Conservation (phyloP, 2,329 filamentous ascomycete genomes). For the Cryphonectria carpinicola region DNA sequence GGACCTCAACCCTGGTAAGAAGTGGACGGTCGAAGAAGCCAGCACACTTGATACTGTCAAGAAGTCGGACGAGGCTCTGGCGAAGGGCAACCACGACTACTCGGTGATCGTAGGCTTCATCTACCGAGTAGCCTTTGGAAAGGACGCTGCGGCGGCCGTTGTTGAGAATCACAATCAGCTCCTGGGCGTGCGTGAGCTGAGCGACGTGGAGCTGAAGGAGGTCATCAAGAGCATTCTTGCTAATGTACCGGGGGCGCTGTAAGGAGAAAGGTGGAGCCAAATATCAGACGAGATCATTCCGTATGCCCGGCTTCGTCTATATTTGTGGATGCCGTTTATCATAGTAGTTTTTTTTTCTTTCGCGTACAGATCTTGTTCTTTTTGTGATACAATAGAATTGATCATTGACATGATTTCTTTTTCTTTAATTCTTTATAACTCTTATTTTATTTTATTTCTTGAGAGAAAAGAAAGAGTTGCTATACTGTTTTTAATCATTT, state of each 20-base stretch:
- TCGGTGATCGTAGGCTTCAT: constrained; percentile 10
- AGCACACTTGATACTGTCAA: constrained; percentile 8
- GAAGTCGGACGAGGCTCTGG: constrained; percentile 16
- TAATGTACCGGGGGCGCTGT: constrained; percentile 10
- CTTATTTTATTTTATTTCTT: no score
- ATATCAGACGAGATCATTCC: no score
- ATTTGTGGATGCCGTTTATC: not conserved
- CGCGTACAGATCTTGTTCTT: no score
- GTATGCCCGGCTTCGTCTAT: not conserved
- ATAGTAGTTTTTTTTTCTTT: not conserved
- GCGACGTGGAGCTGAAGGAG: constrained; percentile 17
- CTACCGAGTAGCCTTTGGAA: constrained; percentile 9
- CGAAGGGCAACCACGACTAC: constrained; percentile 4
- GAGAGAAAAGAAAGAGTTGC: no score
- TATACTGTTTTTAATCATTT: no score
- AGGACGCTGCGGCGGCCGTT: constrained; percentile 13
- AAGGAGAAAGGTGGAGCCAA: not conserved
- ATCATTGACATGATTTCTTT: no score
- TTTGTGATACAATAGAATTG: no score
- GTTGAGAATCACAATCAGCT: constrained; percentile 21
- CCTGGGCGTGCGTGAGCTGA: constrained; percentile 17
- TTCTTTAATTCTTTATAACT: no score
- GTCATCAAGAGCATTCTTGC: constrained; percentile 12
- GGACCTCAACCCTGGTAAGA: constrained; percentile 16
- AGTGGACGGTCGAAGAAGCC: constrained; percentile 16